Percentiles rank a stretch among this genome's conserved stretches.
These are phyloP conservation scores for Cyberlindnera xylosilytica DNA, from an alignment of 805 yeast species.

Conservation along the genomic window DNA sequence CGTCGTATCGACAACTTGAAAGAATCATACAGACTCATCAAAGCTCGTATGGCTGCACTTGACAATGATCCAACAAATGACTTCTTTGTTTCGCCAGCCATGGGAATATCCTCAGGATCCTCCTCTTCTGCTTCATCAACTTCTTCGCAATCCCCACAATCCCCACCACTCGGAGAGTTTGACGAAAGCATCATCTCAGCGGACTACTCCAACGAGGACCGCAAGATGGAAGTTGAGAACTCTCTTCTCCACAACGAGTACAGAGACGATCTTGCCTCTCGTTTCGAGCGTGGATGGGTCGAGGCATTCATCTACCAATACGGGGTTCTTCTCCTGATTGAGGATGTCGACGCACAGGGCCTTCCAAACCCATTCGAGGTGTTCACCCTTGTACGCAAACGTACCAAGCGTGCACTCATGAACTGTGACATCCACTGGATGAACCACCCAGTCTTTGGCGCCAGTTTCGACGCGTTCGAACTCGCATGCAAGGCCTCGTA, in stretches of 20 bases:
- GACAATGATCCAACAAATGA: background rate
- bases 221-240: constrained; percentile 22
- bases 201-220: constrained; percentile 23
- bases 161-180: background rate
- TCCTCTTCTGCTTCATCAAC: background rate
- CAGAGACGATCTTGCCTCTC: constrained; percentile 6
- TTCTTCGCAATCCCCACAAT: background rate
- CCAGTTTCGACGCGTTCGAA: constrained; percentile 35
- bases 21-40: constrained; percentile 35
- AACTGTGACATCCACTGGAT: constrained; percentile 37
- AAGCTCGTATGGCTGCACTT: constrained; percentile 21
- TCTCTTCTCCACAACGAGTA: constrained; percentile 11
- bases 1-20: constrained; percentile 28
- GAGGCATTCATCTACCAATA: constrained; percentile 45
- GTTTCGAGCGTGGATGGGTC: constrained; percentile 33
- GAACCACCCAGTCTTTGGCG: constrained; percentile 41
- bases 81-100: too few species aligned
- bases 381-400: constrained; percentile 31
- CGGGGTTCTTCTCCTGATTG: constrained; percentile 37
- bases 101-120: too few species aligned
- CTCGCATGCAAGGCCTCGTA: constrained; percentile 34
- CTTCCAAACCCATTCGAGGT: constrained; percentile 43
- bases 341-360: constrained; percentile 28
- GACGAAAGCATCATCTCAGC: background rate
- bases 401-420: constrained; percentile 33